A percentile compares a stretch with the other conserved stretches of the same genome.
Evolutionary conservation across 495 filamentous ascomycete species (phyloP).

Genomic region (Thermochaetoides thermophila): DNA sequence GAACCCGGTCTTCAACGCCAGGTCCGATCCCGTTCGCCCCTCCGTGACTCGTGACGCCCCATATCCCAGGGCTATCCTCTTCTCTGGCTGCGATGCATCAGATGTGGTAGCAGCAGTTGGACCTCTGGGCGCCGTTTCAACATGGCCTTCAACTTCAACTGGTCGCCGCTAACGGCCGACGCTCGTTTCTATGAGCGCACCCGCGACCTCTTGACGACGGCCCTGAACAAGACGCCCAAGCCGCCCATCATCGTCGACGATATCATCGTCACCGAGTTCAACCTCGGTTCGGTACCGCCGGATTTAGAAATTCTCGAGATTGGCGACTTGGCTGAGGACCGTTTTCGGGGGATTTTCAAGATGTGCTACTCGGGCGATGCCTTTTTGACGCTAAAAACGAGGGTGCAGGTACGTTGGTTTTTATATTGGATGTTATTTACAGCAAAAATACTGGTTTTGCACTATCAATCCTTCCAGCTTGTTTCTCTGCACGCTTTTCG

Average conservation of each 20-base stretch:
- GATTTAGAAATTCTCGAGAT: slow-evolving; percentile 94
- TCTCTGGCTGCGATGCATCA: slow-evolving; percentile 16
- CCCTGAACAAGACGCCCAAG: slow-evolving; percentile 95
- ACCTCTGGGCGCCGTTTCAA: slow-evolving; percentile 32
- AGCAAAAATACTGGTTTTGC: background rate
- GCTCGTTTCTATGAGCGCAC: slow-evolving; percentile 80
- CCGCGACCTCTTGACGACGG: slow-evolving; percentile 83
- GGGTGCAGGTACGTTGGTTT: slow-evolving; percentile 57
- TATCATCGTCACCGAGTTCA: slow-evolving; percentile 94
- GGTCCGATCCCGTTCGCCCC: no score
- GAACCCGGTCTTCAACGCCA: no score
- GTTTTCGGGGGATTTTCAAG: slow-evolving; percentile 96
- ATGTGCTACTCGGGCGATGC: slow-evolving; percentile 96
- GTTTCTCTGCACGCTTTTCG: background rate
- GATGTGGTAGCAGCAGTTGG: no score
- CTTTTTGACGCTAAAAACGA: slow-evolving; percentile 81
- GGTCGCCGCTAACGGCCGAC: slow-evolving; percentile 94
- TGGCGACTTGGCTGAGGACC: slow-evolving; percentile 89
- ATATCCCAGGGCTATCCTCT: no score
- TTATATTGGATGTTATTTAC: slow-evolving; percentile 1
- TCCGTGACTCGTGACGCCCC: no score
- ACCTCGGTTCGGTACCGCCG: slow-evolving; percentile 81
- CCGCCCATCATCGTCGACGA: slow-evolving; percentile 99
- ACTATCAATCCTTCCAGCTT: background rate
- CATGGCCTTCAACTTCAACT: slow-evolving; percentile 99